These are phyloP conservation scores for Sphaerulina musiva DNA, from an alignment of 2,329 filamentous ascomycete species.

Conservation along the genomic window DNA sequence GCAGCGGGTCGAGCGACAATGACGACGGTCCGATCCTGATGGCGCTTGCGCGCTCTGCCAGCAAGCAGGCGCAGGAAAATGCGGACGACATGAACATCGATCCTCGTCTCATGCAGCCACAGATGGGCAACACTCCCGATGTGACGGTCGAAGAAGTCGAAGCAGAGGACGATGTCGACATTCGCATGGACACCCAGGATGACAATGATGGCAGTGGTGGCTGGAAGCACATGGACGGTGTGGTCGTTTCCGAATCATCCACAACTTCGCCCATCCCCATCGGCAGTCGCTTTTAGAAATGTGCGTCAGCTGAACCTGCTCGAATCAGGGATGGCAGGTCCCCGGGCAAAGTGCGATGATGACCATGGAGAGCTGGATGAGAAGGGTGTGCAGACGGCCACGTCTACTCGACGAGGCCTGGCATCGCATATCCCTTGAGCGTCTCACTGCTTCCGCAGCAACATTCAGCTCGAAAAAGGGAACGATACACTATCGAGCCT, in stretches of 20 bases:
- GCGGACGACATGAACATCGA: neutral
- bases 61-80: neutral
- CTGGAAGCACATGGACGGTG: neutral
- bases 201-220: neutral
- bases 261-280: conserved; percentile 3
- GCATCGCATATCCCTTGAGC: too few species aligned
- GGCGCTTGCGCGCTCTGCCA: neutral
- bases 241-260: neutral
- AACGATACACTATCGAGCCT: too few species aligned
- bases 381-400: neutral
- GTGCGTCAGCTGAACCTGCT: neutral
- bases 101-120: neutral
- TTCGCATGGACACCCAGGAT: neutral
- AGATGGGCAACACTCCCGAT: neutral
- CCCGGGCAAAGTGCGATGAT: too few species aligned
- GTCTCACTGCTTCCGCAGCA: too few species aligned
- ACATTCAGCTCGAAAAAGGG: too few species aligned
- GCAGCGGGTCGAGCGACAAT: neutral
- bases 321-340: neutral
- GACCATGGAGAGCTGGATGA: too few species aligned
- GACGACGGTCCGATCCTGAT: neutral
- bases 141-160: neutral
- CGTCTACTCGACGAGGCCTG: too few species aligned
- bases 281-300: neutral
- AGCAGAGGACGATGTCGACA: neutral